A percentile compares a stretch with the other conserved stretches of the same genome.
Conservation (phyloP, 2,329 filamentous ascomycete genomes). For the Celoporthe dispersa region DNA sequence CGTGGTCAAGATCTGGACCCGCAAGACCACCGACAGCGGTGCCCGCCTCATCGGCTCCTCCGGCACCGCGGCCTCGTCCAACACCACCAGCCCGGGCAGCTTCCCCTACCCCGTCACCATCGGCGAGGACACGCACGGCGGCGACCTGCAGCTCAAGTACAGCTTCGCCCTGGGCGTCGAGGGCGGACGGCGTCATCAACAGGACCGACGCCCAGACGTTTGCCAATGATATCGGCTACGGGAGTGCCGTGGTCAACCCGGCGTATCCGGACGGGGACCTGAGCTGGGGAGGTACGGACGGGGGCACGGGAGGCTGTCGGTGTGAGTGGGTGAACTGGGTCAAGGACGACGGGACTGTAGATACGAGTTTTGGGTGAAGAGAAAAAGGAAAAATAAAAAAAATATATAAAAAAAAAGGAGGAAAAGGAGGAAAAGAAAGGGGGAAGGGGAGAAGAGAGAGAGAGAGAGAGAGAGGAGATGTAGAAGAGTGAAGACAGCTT, state of each 20-base stretch:
- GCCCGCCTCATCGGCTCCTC: slow-evolving; percentile 44
- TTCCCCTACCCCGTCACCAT: slow-evolving; percentile 69
- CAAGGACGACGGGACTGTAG: slow-evolving; percentile 28
- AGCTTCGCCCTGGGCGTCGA: slow-evolving; percentile 59
- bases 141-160: slow-evolving; percentile 55
- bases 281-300: slow-evolving; percentile 64
- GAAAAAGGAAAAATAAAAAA: background rate
- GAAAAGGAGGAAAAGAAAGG: background rate
- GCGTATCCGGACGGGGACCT: slow-evolving; percentile 46
- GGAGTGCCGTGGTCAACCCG: slow-evolving; percentile 59
- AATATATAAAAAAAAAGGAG: too few species aligned
- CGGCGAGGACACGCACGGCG: slow-evolving; percentile 66
- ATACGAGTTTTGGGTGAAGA: slow-evolving; percentile 12
- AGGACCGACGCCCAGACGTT: slow-evolving; percentile 49
- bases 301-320: slow-evolving; percentile 64
- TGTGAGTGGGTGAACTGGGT: slow-evolving; percentile 65
- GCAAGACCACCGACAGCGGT: slow-evolving; percentile 46
- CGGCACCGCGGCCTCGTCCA: slow-evolving; percentile 32
- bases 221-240: slow-evolving; percentile 53
- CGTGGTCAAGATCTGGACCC: slow-evolving; percentile 69
- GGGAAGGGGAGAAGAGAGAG: background rate
- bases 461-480: too few species aligned
- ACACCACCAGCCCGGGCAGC: slow-evolving; percentile 54
- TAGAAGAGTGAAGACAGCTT: background rate
- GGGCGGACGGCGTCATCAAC: slow-evolving; percentile 50